Evolutionary conservation across 495 filamentous ascomycete species (phyloP).

Genomic region (Podospora didyma): DNA sequence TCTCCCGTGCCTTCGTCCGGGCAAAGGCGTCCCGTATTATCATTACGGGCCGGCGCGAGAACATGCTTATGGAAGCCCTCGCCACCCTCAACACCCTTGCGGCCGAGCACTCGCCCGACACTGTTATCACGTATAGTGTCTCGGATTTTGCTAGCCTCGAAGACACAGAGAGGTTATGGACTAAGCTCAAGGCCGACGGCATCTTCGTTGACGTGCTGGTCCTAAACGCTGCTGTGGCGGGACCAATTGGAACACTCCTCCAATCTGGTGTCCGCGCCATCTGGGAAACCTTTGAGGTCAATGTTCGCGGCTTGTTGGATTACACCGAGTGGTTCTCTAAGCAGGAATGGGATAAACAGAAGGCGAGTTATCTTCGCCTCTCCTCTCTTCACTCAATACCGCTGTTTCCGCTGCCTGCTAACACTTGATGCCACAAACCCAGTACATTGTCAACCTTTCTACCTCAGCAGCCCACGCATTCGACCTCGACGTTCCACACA

Average conservation of each 20-base stretch:
- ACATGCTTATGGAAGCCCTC: slow-evolving; percentile 8
- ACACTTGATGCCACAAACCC: neutral
- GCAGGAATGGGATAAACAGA: slow-evolving; percentile 12
- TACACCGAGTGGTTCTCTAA: slow-evolving; percentile 33
- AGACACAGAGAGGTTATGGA: slow-evolving; percentile 32
- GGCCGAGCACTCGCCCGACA: slow-evolving; percentile 2
- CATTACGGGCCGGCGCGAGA: slow-evolving; percentile 27
- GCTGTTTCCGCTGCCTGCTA: no score
- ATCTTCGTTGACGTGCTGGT: slow-evolving; percentile 37
- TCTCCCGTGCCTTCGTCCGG: slow-evolving; percentile 30
- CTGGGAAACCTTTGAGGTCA: slow-evolving; percentile 31
- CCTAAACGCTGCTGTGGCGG: slow-evolving; percentile 28
- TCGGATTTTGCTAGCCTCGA: slow-evolving; percentile 25
- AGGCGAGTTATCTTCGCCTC: neutral
- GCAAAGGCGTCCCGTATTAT: slow-evolving; percentile 32
- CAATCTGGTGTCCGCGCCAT: slow-evolving; percentile 4
- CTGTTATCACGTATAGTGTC: slow-evolving; percentile 14
- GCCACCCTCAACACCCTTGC: slow-evolving; percentile 11
- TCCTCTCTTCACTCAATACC: neutral
- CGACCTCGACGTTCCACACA: neutral
- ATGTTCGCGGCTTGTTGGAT: slow-evolving; percentile 32
- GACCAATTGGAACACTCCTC: slow-evolving; percentile 5
- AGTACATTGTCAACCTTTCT: slow-evolving; percentile 37
- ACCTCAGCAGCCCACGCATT: slow-evolving; percentile 24
- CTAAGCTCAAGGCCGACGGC: slow-evolving; percentile 19